A percentile compares a stretch with the other conserved stretches of the same genome.
These are phyloP conservation scores for Madurella fahalii DNA, from an alignment of 2,329 filamentous ascomycete genomes.

Conservation along the genomic window DNA sequence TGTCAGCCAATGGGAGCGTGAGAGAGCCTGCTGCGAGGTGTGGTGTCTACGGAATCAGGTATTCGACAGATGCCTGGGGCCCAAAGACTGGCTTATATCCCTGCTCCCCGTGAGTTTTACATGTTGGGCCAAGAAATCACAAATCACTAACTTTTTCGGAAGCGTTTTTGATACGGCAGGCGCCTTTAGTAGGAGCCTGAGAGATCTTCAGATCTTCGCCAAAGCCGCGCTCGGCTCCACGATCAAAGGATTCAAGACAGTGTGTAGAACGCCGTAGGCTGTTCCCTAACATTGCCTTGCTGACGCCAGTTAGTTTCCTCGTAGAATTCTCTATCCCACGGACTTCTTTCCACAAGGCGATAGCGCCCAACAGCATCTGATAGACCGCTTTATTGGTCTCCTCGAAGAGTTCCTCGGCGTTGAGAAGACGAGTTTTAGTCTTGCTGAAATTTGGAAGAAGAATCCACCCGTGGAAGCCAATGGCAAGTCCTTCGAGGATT, in stretches of 20 bases:
- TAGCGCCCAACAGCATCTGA: not conserved
- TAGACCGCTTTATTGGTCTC: not conserved
- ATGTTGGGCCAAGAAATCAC: no score
- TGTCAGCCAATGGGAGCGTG: not conserved
- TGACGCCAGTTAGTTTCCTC: not conserved
- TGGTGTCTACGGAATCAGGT: no score
- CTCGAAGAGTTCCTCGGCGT: slow-evolving; percentile 1
- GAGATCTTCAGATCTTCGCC: no score
- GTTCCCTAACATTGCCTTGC: no score
- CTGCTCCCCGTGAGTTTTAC: no score
- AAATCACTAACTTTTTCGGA: no score
- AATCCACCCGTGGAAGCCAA: slow-evolving; percentile 4
- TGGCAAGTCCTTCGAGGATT: not conserved
- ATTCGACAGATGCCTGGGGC: no score
- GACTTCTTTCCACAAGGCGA: slow-evolving; percentile 1
- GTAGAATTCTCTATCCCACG: slow-evolving; percentile 1
- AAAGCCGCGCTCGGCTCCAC: not conserved
- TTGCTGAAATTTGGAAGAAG: slow-evolving; percentile 1
- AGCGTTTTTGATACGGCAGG: no score
- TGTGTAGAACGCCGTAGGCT: no score
- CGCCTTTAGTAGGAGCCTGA: no score
- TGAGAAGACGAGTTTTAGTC: slow-evolving; percentile 3
- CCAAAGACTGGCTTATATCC: no score
- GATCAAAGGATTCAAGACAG: not conserved
- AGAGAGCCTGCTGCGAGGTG: no score